Evolutionary conservation across 305 asterid genomes (phyloP), one percentile per base, ranked within the genome.

Genomic region (Lippia alba): DNA sequence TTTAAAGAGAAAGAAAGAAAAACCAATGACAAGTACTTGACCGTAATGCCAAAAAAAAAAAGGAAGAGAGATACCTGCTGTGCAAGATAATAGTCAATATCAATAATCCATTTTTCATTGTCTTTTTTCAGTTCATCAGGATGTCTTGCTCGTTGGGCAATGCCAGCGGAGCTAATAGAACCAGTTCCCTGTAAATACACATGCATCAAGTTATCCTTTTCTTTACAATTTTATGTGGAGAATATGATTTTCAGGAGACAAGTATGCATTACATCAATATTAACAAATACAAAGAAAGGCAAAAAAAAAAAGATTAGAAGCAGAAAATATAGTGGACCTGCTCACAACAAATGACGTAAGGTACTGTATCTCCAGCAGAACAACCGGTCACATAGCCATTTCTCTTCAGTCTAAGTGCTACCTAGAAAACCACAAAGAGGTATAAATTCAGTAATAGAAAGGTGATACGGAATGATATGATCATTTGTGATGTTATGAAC

Each of bases 121-220:
- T 86, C 94, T 62, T 50, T 85, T 76, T 80, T 92, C 82, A 95
- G 87, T 80, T 95, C 99, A 76, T 92, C 98, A 15, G 99, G 98
- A 84, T 95, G 99, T 66, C 96, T 95, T 65, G 99, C 99, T 64
- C 99, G 91, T 81, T 86, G 98, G 73, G 99, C 92, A 82, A 95
- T 95, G 57, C 99, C 99, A 11, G 73, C 78, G 18, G 96, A 84
- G 76, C 83, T 64, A 71, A 85, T 74, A 16, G 91, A 84, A 71
- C 85, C 87, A 74, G 74, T 84, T 67, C 93, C 99, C 99, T 95
- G 67, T 60, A 76, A 66, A 69, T 57, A 67, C 33, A 67, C 65
- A 62, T 0, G 64, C 59, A 68, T 76, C 56, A 79, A 63, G 49
- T 61, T 49, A 72, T 66, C 63, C 10, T 16, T 44, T 56, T 59